Conservation (phyloP, 2,329 filamentous ascomycete genomes). For the Pseudopithomyces chartarum region DNA sequence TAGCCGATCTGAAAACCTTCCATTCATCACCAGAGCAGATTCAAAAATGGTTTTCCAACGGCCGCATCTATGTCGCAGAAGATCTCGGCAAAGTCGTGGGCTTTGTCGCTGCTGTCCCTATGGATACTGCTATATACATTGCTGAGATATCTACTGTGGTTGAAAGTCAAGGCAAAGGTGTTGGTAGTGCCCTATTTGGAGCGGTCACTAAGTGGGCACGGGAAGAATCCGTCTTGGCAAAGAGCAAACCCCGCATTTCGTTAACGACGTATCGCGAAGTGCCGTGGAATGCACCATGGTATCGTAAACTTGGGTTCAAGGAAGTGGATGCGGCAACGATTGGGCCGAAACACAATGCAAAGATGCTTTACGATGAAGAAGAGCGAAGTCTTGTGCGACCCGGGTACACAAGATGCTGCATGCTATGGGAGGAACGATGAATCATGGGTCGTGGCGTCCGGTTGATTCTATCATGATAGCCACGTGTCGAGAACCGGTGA, state of each 20-base stretch:
- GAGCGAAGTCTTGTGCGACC: neutral
- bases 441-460: no score
- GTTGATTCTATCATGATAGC: no score
- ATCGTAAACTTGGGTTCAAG: neutral
- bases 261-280: neutral
- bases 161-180: neutral
- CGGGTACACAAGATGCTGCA: neutral
- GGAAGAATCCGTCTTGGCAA: neutral
- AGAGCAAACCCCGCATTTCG: neutral
- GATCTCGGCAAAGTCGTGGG: neutral
- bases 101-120: neutral
- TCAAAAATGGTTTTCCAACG: neutral
- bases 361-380: neutral
- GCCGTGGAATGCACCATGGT: neutral
- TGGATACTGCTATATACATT: neutral
- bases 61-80: neutral
- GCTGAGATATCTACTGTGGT: neutral
- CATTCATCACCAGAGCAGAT: neutral
- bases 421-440: neutral
- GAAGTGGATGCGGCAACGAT: neutral
- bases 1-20: neutral
- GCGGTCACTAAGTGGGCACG: neutral
- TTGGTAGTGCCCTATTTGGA: neutral
- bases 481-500: no score
- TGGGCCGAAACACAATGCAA: neutral